Percentiles rank a stretch among this genome's conserved stretches.
These are phyloP conservation scores for Parsonsia alboflavescens DNA, from an alignment of 257 asterid genomes.

Conservation along the genomic window DNA sequence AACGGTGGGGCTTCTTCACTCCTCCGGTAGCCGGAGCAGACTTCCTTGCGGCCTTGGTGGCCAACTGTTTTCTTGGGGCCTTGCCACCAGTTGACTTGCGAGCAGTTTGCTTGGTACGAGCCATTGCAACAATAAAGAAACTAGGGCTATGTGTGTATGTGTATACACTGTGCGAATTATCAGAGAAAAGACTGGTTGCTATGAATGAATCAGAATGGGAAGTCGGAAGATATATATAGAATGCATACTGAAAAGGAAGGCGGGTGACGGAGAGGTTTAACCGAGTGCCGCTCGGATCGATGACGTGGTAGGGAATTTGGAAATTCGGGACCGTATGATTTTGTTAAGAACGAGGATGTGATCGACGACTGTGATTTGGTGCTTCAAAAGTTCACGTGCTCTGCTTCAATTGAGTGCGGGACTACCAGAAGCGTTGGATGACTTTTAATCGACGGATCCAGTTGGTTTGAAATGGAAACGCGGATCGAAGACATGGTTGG, in stretches of 20 bases:
- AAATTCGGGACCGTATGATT: background rate
- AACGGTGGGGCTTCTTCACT: conserved; percentile 38
- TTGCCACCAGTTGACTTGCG: conserved; percentile 41
- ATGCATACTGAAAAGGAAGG: conserved; percentile 4
- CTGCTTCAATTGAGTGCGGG: background rate
- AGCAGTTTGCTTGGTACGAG: conserved; percentile 42
- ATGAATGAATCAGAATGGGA: background rate
- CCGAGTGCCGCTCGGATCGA: conserved; percentile 12
- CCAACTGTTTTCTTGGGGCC: conserved; percentile 40
- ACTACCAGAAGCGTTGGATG: background rate
- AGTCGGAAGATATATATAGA: conserved; percentile 9
- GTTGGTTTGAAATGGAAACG: background rate
- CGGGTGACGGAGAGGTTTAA: conserved; percentile 1
- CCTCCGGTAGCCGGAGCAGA: conserved; percentile 39
- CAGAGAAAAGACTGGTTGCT: background rate
- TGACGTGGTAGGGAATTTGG: conserved; percentile 16
- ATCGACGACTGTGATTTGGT: conserved; percentile 11
- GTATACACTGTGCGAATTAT: background rate
- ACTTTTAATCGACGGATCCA: background rate
- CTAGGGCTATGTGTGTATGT: background rate
- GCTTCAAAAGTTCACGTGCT: background rate
- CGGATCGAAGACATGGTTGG: conserved; percentile 22
- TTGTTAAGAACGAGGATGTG: too few species aligned
- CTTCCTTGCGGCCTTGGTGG: conserved; percentile 36
- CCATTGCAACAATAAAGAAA: conserved; percentile 13